Evolutionary conservation across 352 stramenopile genomes (phyloP), one percentile per base, ranked within the genome.

Genomic region (Plasmopara halstedii): DNA sequence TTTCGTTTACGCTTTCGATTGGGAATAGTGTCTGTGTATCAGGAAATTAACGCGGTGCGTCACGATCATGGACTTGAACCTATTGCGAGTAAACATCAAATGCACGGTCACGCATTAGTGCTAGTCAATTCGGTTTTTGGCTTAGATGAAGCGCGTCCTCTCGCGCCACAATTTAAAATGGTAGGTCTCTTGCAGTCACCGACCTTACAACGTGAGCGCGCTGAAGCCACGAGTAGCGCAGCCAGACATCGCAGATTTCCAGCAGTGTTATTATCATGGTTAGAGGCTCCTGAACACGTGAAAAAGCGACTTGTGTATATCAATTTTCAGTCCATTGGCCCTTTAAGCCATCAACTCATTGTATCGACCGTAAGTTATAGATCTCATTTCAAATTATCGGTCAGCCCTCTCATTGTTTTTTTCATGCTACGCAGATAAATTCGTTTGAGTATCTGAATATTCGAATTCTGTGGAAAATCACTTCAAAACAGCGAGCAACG

Each of bases 81-180:
- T 1, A 65, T 88, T 32, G 36, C 66, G 15, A 70, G 50, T 62
- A 85, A 85, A 33, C 41, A 73, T 29, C 62, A 82, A 22, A 55
- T 83, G 33, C 70, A 74, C 46, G 68, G 70, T 20, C 56, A 80
- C 21, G 53, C 62, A 25, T 66, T 94, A 25, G 79, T 94, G 36
- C 60, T 95, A 23, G 75, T 79, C 37, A 90, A 88, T 47, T 88
- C 82, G 17, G 65, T 84, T 26, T 88, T 95, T 36, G 84, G 84
- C 4, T 60, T 94, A 56, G 84, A 95, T 36, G 64, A 87, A 18
- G 55, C 84, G 9, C 70, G 84, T 5, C 73, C 80, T 5, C 73
- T 95, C 21, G 52, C 73, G 14, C 82, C 82, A 23, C 69, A 93
- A 36, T 86, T 92, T 37, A 73, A 73, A 33, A 71, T 95, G 58